Evolutionary conservation across 169 alveolate genomes (phyloP), one percentile per base, ranked within the genome.

Genomic region (Eimeria sp.): DNA sequence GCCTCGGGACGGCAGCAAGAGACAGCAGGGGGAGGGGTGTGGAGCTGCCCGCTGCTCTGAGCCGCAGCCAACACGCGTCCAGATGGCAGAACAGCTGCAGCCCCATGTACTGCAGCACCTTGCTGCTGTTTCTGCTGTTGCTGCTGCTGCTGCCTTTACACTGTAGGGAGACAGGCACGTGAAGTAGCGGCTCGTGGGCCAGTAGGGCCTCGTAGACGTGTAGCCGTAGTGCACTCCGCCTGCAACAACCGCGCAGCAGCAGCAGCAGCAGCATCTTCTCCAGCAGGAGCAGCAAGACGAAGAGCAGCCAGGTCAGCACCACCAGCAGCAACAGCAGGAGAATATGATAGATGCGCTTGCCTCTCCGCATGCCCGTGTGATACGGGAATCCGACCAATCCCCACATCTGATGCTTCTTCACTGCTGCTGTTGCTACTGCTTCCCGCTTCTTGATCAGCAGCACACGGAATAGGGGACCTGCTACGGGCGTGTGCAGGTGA

Each of bases 31-130:
- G 78, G 51, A 47, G 90, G 20, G 91, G 95, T 67, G 78, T 54
- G n/a, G 95, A 49, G 61, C 83, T 54, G 78, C 84, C 78, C 25
- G 95, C 88, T 54, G 80, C 84, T 58, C 73, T 72, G 49, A 90
- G 80, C 14, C 95, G 88, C 49, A 90, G 78, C 95, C 95, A 90
- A 80, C 84, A 80, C 82, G 25, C 89, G 57, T 90, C 95, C 82
- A 90, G 13, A 65, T 73, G 89, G 47, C 90, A 58, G 89, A 72
- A 90, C 30, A 90, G 88, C 95, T 90, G 95, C 73, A 90, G 89
- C 30, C 73, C 90, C 1, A 82, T 49, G 49, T 82, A 82, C 72
- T 82, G 90, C 90, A 82, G 90, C 73, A 51, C 11, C 45, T 82
- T 82, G 45, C 51, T 82, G 72, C 73, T 25, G 72, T 54, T 82